Evolutionary conservation across 1,284 basidiomycete species (phyloP), one percentile per base, ranked within the genome.

Genomic region (Apiotrichum domesticum): DNA sequence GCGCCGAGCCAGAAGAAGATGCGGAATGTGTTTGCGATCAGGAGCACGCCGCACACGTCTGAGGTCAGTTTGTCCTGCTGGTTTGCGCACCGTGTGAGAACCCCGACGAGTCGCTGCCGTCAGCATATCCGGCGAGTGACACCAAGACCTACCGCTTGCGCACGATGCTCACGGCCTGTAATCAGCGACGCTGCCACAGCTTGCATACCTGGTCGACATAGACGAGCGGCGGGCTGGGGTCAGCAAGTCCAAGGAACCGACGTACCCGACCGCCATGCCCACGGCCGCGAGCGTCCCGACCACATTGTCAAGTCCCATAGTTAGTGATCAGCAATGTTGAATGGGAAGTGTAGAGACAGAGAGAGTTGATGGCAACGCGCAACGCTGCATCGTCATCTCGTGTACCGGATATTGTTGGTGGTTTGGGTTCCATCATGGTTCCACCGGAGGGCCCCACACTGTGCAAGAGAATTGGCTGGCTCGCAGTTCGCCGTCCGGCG

Each of bases 1-100:
- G 78, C 76, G 2, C 79, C 79, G 37, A 80, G 73, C 77, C 78
- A 80, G 68, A 78, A 80, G 68, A 78, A 76, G 46, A 73, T 64
- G 41, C 78, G 67, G 40, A 73, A 74, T 53, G 77, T 74, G 63
- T 78, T 78, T 29, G 78, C 77, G 49, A 78, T 71, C 35, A 76
- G 65, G 32, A 77, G 55, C 34, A 74, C 72, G 6, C 73, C 71
- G 59, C 69, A 74, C 32, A 74, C 70, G 53, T 75, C 73, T 74
- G 57, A 2, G 13, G 15, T 7, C 34, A 14, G 37, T 29, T 8
- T 7, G 11, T 4, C 62, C 21, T 21, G 21, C 21, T 21, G 21
- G 21, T 21, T 21, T 21, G 21, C 61, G n/a, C 33, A 74, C 73
- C 74, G 49, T 72, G 69, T 1, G 75, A 76, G 64, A 77, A 76